Evolutionary conservation across 441 rosid species (phyloP).

Genomic region (Populus hybrid): DNA sequence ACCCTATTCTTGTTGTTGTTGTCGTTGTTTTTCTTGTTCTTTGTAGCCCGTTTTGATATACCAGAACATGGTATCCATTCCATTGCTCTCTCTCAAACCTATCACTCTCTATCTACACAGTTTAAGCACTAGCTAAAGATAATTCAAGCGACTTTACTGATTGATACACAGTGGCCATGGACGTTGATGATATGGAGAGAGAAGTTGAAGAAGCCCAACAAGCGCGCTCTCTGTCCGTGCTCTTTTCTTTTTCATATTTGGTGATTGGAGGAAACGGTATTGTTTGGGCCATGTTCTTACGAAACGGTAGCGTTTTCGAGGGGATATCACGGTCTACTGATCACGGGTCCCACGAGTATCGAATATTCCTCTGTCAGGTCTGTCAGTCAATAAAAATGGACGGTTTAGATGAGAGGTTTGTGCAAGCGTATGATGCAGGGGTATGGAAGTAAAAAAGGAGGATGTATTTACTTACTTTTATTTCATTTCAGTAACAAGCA

Average conservation of each 20-base stretch:
- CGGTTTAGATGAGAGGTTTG: neutral
- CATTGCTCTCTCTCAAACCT: constrained; percentile 26
- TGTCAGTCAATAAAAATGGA: neutral
- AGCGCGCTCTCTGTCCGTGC: neutral
- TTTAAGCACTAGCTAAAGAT: neutral
- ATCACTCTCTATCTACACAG: neutral
- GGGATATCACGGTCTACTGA: neutral
- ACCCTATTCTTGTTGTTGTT: constrained; percentile 38
- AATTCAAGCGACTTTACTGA: neutral
- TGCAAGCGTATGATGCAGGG: neutral
- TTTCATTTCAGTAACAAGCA: neutral
- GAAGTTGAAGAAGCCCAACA: neutral
- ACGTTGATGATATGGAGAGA: neutral
- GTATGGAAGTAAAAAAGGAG: neutral
- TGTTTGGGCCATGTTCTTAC: neutral
- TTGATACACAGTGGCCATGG: neutral
- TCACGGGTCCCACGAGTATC: neutral
- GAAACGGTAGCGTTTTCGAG: constrained; percentile 12
- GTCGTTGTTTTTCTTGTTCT: constrained; percentile 36
- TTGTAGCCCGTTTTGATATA: constrained; percentile 23
- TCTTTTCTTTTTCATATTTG: constrained; percentile 5
- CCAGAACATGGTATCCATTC: constrained; percentile 88
- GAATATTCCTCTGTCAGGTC: neutral
- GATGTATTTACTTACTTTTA: neutral
- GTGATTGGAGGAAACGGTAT: constrained; percentile 19